Evolutionary conservation across 2,329 filamentous ascomycete genomes (phyloP).

Genomic region (Fusarium compactum): DNA sequence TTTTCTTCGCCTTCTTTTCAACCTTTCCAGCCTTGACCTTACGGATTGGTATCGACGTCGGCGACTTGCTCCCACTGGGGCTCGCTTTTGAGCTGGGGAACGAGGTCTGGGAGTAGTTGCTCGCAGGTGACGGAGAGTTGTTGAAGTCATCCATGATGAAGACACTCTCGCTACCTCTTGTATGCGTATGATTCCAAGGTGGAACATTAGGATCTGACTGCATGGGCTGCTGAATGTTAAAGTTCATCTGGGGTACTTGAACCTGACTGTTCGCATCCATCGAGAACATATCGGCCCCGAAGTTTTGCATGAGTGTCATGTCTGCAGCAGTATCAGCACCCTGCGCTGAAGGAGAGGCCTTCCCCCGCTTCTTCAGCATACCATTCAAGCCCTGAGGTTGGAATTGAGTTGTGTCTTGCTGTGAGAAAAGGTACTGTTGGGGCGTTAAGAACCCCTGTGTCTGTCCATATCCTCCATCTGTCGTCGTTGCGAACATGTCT

Average conservation of each 20-base stretch:
- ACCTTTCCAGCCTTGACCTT: slow-evolving; percentile 60
- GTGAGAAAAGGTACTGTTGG: slow-evolving; percentile 56
- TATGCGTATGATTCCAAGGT: slow-evolving; percentile 58
- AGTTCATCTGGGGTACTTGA: slow-evolving; percentile 48
- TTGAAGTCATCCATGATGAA: slow-evolving; percentile 57
- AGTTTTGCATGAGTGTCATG: slow-evolving; percentile 50
- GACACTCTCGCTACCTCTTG: slow-evolving; percentile 49
- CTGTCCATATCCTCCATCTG: slow-evolving; percentile 51
- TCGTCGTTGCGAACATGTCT: slow-evolving; percentile 49
- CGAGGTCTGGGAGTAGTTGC: slow-evolving; percentile 49
- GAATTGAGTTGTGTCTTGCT: slow-evolving; percentile 46
- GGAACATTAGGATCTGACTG: slow-evolving; percentile 54
- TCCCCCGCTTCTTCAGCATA: slow-evolving; percentile 35
- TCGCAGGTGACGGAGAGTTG: slow-evolving; percentile 51
- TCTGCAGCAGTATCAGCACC: slow-evolving; percentile 45
- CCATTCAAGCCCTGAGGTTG: slow-evolving; percentile 44
- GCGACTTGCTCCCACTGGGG: slow-evolving; percentile 43
- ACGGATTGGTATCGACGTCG: slow-evolving; percentile 53
- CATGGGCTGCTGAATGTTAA: slow-evolving; percentile 55
- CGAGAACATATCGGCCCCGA: slow-evolving; percentile 50
- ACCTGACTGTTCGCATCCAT: slow-evolving; percentile 40
- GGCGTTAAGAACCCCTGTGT: slow-evolving; percentile 53
- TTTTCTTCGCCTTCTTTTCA: slow-evolving; percentile 58
- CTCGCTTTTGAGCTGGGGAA: slow-evolving; percentile 47
- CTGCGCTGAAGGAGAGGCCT: slow-evolving; percentile 18